Evolutionary conservation across 768 basidiomycete species (phyloP).

Genomic region (Lepiota brunneoincarnata): DNA sequence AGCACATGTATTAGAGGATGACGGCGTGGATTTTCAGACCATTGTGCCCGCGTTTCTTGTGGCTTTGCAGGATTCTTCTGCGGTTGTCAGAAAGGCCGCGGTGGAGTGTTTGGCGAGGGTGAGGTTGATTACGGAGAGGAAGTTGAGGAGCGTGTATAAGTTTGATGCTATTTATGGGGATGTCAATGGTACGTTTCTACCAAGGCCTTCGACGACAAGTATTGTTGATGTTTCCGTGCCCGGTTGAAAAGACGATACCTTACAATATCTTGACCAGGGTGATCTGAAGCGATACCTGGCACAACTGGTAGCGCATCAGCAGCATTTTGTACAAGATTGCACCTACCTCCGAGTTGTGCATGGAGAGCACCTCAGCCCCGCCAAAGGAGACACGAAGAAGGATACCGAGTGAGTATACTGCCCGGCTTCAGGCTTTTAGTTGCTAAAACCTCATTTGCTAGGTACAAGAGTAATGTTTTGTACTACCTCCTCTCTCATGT

Average conservation of each 20-base stretch:
- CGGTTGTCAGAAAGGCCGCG: constrained; percentile 45
- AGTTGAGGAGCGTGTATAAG: constrained; percentile 59
- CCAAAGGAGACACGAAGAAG: constrained; percentile 54
- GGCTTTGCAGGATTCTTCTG: constrained; percentile 46
- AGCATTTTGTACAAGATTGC: constrained; percentile 60
- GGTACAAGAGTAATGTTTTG: constrained; percentile 68
- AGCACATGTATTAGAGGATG: constrained; percentile 55
- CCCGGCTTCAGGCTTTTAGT: neutral
- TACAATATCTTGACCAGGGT: constrained; percentile 70
- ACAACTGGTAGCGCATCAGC: constrained; percentile 44
- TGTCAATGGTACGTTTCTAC: constrained; percentile 43
- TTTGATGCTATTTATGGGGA: constrained; percentile 73
- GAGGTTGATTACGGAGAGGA: constrained; percentile 35
- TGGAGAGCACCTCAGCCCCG: constrained; percentile 46
- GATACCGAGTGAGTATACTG: constrained; percentile 43
- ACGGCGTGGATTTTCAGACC: constrained; percentile 74
- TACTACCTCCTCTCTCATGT: constrained; percentile 83
- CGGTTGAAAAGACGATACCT: constrained; percentile 25
- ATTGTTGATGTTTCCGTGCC: constrained; percentile 4
- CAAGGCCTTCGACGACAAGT: neutral
- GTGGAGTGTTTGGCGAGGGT: constrained; percentile 55
- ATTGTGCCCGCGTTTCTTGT: constrained; percentile 70
- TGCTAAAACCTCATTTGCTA: constrained; percentile 24
- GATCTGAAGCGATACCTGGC: constrained; percentile 61
- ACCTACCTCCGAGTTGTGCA: constrained; percentile 60